These are phyloP conservation scores for Dipodascus albidus DNA, from an alignment of 805 yeast genomes.

Conservation along the genomic window DNA sequence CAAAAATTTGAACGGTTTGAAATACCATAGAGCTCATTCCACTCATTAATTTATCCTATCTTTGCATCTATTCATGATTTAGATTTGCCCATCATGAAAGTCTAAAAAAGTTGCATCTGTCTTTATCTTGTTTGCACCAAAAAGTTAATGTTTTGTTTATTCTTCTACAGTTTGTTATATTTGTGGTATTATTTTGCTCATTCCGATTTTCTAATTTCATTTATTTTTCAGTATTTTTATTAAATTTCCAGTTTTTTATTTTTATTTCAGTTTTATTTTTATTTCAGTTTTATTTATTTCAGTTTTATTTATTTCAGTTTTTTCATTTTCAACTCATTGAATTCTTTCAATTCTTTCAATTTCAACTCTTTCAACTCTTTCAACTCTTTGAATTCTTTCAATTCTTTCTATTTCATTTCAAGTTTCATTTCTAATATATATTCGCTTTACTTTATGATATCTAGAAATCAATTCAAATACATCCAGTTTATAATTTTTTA, in stretches of 20 bases:
- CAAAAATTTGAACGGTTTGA: constrained; percentile 90
- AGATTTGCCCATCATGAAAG: not conserved
- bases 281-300: too few relatives aligned
- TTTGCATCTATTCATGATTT: not conserved
- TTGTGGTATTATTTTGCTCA: not conserved
- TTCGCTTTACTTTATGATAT: not conserved
- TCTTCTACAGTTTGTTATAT: not conserved
- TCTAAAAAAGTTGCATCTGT: constrained; percentile 1
- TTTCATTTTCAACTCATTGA: not conserved
- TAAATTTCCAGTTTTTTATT: too few relatives aligned
- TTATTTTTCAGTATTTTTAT: not conserved
- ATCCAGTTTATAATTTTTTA: too few relatives aligned
- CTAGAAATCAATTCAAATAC: too few relatives aligned
- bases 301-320: too few relatives aligned
- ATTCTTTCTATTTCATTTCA: not conserved
- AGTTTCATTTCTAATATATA: too few relatives aligned
- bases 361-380: too few relatives aligned
- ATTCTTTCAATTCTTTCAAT: too few relatives aligned
- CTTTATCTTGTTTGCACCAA: not conserved
- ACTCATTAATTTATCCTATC: constrained; percentile 48
- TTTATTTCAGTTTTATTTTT: too few relatives aligned
- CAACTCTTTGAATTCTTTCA: not conserved
- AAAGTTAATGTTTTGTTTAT: constrained; percentile 1
- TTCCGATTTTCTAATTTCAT: not conserved
- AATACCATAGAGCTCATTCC: constrained; percentile 97